Base-by-base conservation (phyloP, 2,329 filamentous ascomycete genomes). In the Phialophora tarda region DNA sequence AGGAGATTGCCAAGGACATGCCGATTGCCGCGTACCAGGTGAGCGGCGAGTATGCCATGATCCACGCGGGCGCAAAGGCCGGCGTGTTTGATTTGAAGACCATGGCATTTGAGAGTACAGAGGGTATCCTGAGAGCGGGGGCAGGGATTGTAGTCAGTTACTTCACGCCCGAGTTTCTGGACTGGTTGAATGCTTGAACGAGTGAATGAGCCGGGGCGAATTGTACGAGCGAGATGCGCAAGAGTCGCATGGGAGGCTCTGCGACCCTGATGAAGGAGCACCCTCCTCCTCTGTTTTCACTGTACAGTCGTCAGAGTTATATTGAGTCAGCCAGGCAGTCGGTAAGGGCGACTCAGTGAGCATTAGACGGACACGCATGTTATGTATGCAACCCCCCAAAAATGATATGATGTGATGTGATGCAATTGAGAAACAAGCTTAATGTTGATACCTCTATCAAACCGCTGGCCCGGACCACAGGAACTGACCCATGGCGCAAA, bases 21-120 rank as follows among this genome's bases (percentile, higher is more conserved):
- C 95, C 95, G 1, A 86, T 99, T 41, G 94, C 95, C 1, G 94
- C 95, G 24, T 99, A 99, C 78, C 95, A 99, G 78, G 95, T 99
- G 66, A 95, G 91, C 74, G 95, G 95, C 72, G 95, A 99, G 82
- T 99, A 90, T 76, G 93, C 95, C 71, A 98, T 98, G 95, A 95
- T 99, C 60, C 92, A 97, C 75, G 95, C 95, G 0, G 95, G 87
- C 23, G 95, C 95, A 57, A 96, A 97, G 78, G 94, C 95, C 1
- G 95, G 95, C 4, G 95, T 99, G 2, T 99, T 98, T 76, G 94
- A 97, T 77, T 82, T 98, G 75, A 95, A 94, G 82, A 83, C 89
- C 3, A 97, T 97, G 91, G 95, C 92, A 0, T 93, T 97, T 73
- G 95, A 99, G 82, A 90, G 91, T 66, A 96, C 92, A 0, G 92